Evolutionary conservation across 257 asterid genomes (phyloP).

Genomic region (Ophiorrhiza pumila): DNA sequence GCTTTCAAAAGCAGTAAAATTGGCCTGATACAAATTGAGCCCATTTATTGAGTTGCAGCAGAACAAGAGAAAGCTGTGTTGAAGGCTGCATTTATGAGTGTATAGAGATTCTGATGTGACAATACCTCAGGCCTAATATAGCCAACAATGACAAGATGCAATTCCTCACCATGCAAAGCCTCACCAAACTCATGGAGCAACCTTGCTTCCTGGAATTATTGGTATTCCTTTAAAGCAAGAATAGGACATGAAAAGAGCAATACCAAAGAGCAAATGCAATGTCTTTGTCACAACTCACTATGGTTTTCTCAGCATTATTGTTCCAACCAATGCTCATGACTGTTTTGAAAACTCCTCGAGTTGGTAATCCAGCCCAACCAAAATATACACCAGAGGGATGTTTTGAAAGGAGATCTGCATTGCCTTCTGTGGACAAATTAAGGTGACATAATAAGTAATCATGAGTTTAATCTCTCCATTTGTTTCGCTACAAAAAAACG

Average conservation of each 20-base stretch:
- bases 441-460: slow-evolving; percentile 5
- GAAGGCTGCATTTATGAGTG: background rate
- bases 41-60: background rate
- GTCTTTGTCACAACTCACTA: slow-evolving; percentile 54
- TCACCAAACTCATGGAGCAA: slow-evolving; percentile 79
- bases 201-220: slow-evolving; percentile 81
- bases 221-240: slow-evolving; percentile 2
- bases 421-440: slow-evolving; percentile 55
- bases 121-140: slow-evolving; percentile 88
- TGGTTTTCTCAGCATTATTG: slow-evolving; percentile 82
- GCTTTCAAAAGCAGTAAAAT: slow-evolving; percentile 70
- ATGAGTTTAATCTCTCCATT: background rate
- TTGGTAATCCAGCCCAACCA: slow-evolving; percentile 81
- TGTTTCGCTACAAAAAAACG: background rate
- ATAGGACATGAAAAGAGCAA: background rate
- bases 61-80: background rate
- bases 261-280: background rate
- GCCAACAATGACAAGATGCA: slow-evolving; percentile 76
- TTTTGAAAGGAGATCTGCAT: slow-evolving; percentile 63
- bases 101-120: background rate
- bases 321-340: slow-evolving; percentile 99
- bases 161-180: slow-evolving; percentile 81
- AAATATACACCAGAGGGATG: slow-evolving; percentile 88
- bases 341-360: slow-evolving; percentile 74
- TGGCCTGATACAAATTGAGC: slow-evolving; percentile 38